Conservation (phyloP, 768 basidiomycete species). For the Paxillus rubicundulus region DNA sequence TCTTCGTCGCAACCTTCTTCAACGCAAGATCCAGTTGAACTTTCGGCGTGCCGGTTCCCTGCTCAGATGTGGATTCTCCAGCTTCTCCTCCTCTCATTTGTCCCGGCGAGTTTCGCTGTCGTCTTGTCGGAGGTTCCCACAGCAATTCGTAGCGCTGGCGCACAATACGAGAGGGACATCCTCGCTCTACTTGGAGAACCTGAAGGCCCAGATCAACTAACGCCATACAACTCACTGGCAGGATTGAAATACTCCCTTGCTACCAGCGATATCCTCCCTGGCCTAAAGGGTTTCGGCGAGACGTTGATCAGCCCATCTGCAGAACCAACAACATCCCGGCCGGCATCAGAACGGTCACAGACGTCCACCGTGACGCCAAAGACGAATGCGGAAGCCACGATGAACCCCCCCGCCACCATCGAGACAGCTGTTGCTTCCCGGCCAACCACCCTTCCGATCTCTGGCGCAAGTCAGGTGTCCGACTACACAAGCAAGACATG, state of each 20-base stretch:
- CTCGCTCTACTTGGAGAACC: conserved; percentile 14
- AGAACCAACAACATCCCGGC: background rate
- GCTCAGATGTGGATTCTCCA: background rate
- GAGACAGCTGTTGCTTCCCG: background rate
- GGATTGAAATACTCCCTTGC: background rate
- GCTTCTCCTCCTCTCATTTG: background rate
- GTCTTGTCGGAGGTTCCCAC: background rate
- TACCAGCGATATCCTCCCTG: background rate
- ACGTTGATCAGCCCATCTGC: background rate
- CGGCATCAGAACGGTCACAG: background rate
- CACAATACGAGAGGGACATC: conserved; percentile 7
- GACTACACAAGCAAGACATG: conserved; percentile 50
- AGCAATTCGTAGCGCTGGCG: background rate
- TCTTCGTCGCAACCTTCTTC: too few relatives aligned
- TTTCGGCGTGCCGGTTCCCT: background rate
- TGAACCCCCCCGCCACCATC: background rate
- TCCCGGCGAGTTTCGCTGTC: background rate
- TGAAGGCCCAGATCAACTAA: background rate
- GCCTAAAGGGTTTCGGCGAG: background rate
- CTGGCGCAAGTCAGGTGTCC: conserved; percentile 17
- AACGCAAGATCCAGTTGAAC: too few relatives aligned
- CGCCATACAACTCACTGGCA: background rate
- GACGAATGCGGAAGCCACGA: background rate
- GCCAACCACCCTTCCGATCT: conserved; percentile 4
- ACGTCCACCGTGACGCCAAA: background rate